These are phyloP conservation scores for Claviceps pazoutovae DNA, from an alignment of 2,329 filamentous ascomycete species.

Conservation along the genomic window DNA sequence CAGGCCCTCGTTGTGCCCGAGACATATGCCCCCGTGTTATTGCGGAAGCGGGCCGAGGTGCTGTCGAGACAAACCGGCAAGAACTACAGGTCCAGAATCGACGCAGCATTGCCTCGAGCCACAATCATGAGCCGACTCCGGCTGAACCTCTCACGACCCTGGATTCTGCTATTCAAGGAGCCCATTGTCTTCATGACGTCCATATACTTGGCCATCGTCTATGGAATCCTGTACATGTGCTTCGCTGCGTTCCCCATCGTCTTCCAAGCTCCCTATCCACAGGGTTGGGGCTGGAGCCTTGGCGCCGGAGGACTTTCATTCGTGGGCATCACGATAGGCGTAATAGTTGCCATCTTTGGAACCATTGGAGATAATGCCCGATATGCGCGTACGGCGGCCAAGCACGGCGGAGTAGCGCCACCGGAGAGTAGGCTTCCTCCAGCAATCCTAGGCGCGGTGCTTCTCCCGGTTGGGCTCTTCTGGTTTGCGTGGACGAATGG, in stretches of 20 bases:
- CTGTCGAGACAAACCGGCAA: constrained; percentile 39
- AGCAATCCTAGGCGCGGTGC: constrained; percentile 42
- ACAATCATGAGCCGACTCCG: constrained; percentile 36
- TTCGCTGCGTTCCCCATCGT: constrained; percentile 47
- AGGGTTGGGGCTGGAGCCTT: constrained; percentile 40
- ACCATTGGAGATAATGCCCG: constrained; percentile 39
- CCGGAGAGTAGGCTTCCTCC: constrained; percentile 50
- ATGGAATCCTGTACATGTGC: constrained; percentile 40
- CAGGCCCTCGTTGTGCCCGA: constrained; percentile 39
- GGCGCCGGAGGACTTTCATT: constrained; percentile 49
- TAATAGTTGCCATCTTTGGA: constrained; percentile 41
- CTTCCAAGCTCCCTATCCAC: constrained; percentile 29
- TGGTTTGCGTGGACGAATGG: constrained; percentile 53
- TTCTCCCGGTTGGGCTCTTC: constrained; percentile 47
- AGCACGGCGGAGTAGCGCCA: constrained; percentile 40
- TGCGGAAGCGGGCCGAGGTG: constrained; percentile 35
- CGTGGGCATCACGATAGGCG: constrained; percentile 49
- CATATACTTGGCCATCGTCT: constrained; percentile 49
- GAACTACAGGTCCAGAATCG: constrained; percentile 37
- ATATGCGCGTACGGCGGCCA: constrained; percentile 31
- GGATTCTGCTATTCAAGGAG: constrained; percentile 50
- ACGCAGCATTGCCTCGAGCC: constrained; percentile 27
- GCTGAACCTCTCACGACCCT: constrained; percentile 45
- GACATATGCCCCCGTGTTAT: constrained; percentile 45
- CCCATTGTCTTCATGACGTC: constrained; percentile 51